Conservation (phyloP, 2,329 filamentous ascomycete genomes). For the Penicillium sp. region DNA sequence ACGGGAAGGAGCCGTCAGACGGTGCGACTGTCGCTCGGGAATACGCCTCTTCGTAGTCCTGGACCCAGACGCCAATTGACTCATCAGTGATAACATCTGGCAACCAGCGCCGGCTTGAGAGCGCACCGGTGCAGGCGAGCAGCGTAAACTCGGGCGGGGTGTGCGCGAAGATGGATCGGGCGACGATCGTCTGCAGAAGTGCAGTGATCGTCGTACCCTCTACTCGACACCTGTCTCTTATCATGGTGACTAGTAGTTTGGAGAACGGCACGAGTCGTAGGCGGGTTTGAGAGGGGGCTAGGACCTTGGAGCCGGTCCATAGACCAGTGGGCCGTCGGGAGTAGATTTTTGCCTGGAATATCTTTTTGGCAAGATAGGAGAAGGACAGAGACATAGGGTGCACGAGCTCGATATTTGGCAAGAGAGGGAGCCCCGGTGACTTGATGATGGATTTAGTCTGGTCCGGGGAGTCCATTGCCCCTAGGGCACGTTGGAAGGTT, state of each 20-base stretch:
- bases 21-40: constrained; percentile 17
- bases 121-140: constrained; percentile 34
- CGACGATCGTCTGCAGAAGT: constrained; percentile 40
- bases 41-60: constrained; percentile 35
- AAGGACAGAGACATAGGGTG: constrained; percentile 42
- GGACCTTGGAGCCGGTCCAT: constrained; percentile 38
- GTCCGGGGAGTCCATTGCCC: constrained; percentile 9
- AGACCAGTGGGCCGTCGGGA: constrained; percentile 27
- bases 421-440: constrained; percentile 31
- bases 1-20: constrained; percentile 26
- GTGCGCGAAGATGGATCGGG: constrained; percentile 38
- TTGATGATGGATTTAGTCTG: constrained; percentile 22
- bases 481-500: constrained; percentile 41
- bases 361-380: constrained; percentile 32
- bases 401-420: constrained; percentile 43
- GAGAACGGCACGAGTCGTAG: constrained; percentile 36
- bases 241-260: constrained; percentile 22
- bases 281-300: constrained; percentile 23
- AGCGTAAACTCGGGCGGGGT: constrained; percentile 29
- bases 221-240: constrained; percentile 36
- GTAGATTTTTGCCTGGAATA: constrained; percentile 36
- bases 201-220: constrained; percentile 45
- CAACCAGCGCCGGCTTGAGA: constrained; percentile 42
- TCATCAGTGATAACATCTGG: constrained; percentile 34
- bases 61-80: constrained; percentile 39